A percentile compares a stretch with the other conserved stretches of the same genome.
phyloP scores from a whole-genome alignment of 192 early-diverging fungal species.

The Podila minutissima region DNA sequence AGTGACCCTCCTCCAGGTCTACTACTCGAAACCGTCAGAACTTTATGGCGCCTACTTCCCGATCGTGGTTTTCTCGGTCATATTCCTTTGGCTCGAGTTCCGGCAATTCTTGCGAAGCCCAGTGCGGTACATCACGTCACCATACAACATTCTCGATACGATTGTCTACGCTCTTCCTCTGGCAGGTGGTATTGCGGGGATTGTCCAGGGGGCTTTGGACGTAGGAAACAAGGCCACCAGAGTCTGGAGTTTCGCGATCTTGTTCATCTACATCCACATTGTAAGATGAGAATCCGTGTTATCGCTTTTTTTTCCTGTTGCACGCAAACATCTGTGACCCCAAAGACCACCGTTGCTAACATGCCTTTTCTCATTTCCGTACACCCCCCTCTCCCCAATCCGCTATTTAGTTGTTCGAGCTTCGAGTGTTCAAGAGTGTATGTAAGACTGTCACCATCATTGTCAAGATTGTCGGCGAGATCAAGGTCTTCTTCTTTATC shows the following conservation, averaged over 20 bases:
- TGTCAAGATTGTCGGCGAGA: slow-evolving; percentile 5
- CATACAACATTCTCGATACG: slow-evolving; percentile 15
- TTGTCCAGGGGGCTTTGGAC: neutral
- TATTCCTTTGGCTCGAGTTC: slow-evolving; percentile 35
- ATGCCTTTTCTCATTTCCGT: neutral
- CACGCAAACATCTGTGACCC: no score
- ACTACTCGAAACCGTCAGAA: neutral
- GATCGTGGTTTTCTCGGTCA: slow-evolving; percentile 7
- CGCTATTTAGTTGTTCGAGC: slow-evolving; percentile 25
- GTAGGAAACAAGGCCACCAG: neutral
- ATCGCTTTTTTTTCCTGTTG: neutral
- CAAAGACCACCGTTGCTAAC: neutral
- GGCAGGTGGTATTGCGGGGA: neutral
- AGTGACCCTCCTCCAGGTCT: slow-evolving; percentile 19
- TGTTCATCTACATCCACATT: slow-evolving; percentile 20
- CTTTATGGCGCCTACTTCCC: slow-evolving; percentile 15
- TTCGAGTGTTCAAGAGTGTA: slow-evolving; percentile 21
- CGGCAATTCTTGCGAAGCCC: slow-evolving; percentile 2
- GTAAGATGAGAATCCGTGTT: neutral
- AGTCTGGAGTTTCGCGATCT: slow-evolving; percentile 10
- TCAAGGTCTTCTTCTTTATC: slow-evolving; percentile 41
- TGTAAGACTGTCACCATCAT: slow-evolving; percentile 40
- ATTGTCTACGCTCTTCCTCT: slow-evolving; percentile 3
- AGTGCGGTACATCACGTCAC: neutral
- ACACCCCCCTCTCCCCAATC: no score